Base-by-base conservation (phyloP, 371 early-diverging fungal species). In the Parasitella parasitica region DNA sequence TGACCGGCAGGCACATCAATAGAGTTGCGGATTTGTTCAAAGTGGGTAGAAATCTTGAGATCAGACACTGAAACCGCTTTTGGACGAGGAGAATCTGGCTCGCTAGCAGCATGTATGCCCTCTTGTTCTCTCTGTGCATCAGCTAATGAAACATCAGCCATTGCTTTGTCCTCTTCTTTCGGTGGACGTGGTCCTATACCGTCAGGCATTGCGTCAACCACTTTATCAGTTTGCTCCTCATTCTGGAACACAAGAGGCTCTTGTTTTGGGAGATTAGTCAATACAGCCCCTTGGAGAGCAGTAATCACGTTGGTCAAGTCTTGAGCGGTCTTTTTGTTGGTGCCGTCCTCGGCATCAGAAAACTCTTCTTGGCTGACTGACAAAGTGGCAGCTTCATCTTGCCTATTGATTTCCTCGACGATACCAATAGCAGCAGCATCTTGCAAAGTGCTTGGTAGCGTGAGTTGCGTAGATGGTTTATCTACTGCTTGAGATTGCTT, bases 1-100 rank as follows among this genome's bases (percentile, higher is more conserved):
- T 69, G 64, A 36, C 64, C 73, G 15, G 69, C 64, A 26, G 78
- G 78, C 0, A 75, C 59, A 43, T 71, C 69, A 46, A 71, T 60
- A 1, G 56, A 46, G 16, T 39, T 63, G 36, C 63, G 63, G 8
- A 63, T 41, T 27, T 54, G 35, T 26, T 74, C 69, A 43, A 61
- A 54, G 30, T 59, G 60, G 22, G 57, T 56, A 24, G 50, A 55
- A 12, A 63, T 50, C 20, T 52, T 32, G 11, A 61, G 18, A 28
- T 57, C 51, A 16, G 57, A 49, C 18, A 41, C 41, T 41, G 41
- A 18, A 18, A 20, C 20, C 12, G 59, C 38, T 13, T 22, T 56
- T 27, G 70, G 67, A 26, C 57, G 62, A 16, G 69, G 73, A 15
- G 69, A 66, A 28, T 53, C 35, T 15, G 69, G 69, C 41, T 63